Evolutionary conservation across 768 basidiomycete genomes (phyloP).

Genomic region (Pseudohyphozyma bogoriensis): DNA sequence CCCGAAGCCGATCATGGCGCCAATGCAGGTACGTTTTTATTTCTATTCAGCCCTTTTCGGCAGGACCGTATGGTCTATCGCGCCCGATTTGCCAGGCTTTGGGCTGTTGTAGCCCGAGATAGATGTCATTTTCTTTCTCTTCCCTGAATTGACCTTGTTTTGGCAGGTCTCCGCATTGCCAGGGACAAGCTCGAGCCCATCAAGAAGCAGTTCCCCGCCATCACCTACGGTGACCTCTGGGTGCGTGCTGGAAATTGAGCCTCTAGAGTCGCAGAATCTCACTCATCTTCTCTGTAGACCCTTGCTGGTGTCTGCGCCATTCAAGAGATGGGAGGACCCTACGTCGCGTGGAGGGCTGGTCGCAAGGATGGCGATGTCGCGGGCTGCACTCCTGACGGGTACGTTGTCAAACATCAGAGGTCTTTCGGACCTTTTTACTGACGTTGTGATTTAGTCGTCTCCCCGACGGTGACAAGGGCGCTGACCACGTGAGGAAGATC

Average conservation of each 20-base stretch:
- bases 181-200: slow-evolving; percentile 67
- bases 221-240: slow-evolving; percentile 88
- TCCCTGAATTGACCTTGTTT: no score
- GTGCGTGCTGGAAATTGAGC: no score
- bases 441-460: slow-evolving; percentile 27
- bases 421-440: neutral
- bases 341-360: slow-evolving; percentile 86
- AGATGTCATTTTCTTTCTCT: no score
- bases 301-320: slow-evolving; percentile 84
- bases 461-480: slow-evolving; percentile 65
- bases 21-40: no score
- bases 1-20: slow-evolving; percentile 76
- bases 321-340: slow-evolving; percentile 83
- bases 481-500: slow-evolving; percentile 72
- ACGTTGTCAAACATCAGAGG: neutral
- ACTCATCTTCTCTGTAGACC: slow-evolving; percentile 47
- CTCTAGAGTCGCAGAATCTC: no score
- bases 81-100: no score
- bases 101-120: no score
- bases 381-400: slow-evolving; percentile 54
- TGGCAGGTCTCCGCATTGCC: slow-evolving; percentile 71
- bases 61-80: no score
- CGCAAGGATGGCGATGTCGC: slow-evolving; percentile 72
- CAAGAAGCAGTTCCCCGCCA: slow-evolving; percentile 83
- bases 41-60: no score